These are phyloP conservation scores for barrel medic (Medicago truncatula) DNA, from an alignment of 306 rosid species.

Conservation along the genomic window MtrunA17r5.0-ANR NC_053048.1:34214501-34215000, in stretches of 20 bases:
- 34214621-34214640: too few species aligned
- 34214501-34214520: conserved; percentile 3
- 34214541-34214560: not conserved
- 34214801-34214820: conserved; percentile 25
- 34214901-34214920: conserved; percentile 10
- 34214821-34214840: conserved; percentile 1
- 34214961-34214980: conserved; percentile 42
- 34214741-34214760: not conserved
- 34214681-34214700: not conserved
- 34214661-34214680: not conserved
- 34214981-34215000: conserved; percentile 30
- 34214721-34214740: not conserved
- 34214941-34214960: conserved; percentile 29
- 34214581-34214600: not conserved
- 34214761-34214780: not conserved
- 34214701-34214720: not conserved
- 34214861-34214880: conserved; percentile 11
- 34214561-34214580: conserved; percentile 7
- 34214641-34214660: not conserved
- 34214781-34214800: not conserved
- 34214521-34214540: not conserved
- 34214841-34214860: conserved; percentile 19
- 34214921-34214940: conserved; percentile 41
- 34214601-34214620: not conserved
- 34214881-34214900: conserved; percentile 36